phyloP scores from a whole-genome alignment of 148 eudicot genomes.

The Cornus kousa region DNA sequence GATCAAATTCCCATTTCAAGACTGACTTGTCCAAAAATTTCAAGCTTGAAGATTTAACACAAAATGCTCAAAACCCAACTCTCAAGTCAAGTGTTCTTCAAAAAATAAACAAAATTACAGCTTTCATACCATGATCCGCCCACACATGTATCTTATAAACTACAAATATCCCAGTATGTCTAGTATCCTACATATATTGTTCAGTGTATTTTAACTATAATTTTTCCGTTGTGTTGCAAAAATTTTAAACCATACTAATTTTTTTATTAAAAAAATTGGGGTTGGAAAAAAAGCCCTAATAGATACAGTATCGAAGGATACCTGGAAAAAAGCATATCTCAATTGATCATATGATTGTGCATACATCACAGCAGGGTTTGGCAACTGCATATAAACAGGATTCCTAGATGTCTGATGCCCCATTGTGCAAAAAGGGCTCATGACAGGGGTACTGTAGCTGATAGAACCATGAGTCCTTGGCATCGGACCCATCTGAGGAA shows the following conservation, averaged over 20 bases:
- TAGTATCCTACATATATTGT: not conserved
- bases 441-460: slow-evolving; percentile 50
- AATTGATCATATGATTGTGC: slow-evolving; percentile 83
- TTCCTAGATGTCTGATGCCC: slow-evolving; percentile 74
- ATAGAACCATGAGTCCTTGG: slow-evolving; percentile 52
- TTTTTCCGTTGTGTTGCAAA: not conserved
- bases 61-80: not conserved
- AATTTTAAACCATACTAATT: not conserved
- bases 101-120: too few relatives aligned
- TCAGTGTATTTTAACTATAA: not conserved
- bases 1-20: too few relatives aligned
- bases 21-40: too few relatives aligned
- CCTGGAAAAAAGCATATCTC: slow-evolving; percentile 81
- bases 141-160: not conserved
- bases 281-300: not conserved
- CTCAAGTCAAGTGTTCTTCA: not conserved
- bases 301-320: slow-evolving; percentile 14
- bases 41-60: not conserved
- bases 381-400: slow-evolving; percentile 86
- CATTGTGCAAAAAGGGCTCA: slow-evolving; percentile 54
- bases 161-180: not conserved
- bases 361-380: slow-evolving; percentile 87
- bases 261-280: not conserved
- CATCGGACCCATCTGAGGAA: slow-evolving; percentile 65
- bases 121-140: not conserved